Evolutionary conservation across 768 basidiomycete genomes (phyloP), one percentile per base, ranked within the genome.

Genomic region (Mycena alexandri): DNA sequence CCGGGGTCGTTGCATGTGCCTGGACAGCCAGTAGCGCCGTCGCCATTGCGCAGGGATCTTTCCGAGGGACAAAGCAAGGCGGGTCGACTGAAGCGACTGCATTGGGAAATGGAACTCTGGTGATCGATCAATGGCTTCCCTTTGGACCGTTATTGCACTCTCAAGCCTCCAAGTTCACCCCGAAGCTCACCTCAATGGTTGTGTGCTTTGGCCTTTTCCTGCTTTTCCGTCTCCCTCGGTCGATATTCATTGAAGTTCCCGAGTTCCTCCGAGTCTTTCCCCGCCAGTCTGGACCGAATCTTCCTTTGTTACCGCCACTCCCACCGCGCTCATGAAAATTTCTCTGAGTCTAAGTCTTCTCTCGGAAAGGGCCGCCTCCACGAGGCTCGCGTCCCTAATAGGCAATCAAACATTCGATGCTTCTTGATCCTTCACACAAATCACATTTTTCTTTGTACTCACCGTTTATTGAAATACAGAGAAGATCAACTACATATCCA

Each of bases 401-500:
- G 65, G 65, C 25, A 21, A 44, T 29, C 44, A 25, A 10, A 34
- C 36, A 13, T 51, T 14, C 34, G 14, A 9, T 38, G 29, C 29
- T 38, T 38, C 14, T 38, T 38, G 29, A 42, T 48, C 41, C 59
- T 61, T 56, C 59, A 61, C 65, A 52, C 46, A 22, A 25, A 21
- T 61, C 57, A 55, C 58, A 65, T 36, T 42, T 44, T 11, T n/a
- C 14, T 64, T 51, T 52, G 48, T 67, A 54, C 65, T 51, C 61
- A 50, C 59, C 65, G 24, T 44, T 24, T 41, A 46, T 55, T 61
- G 19, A 53, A 22, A 33, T 46, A 61, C 33, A 38, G 5, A 63
- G 61, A 71, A 58, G 6, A 60, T 55, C 42, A 41, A 67, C 50
- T 65, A 71, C n/a, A n/a, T n/a, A n/a, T n/a, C n/a, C n/a, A n/a